phyloP scores from a whole-genome alignment of 345 rosid species.

The Salix brachista region DNA sequence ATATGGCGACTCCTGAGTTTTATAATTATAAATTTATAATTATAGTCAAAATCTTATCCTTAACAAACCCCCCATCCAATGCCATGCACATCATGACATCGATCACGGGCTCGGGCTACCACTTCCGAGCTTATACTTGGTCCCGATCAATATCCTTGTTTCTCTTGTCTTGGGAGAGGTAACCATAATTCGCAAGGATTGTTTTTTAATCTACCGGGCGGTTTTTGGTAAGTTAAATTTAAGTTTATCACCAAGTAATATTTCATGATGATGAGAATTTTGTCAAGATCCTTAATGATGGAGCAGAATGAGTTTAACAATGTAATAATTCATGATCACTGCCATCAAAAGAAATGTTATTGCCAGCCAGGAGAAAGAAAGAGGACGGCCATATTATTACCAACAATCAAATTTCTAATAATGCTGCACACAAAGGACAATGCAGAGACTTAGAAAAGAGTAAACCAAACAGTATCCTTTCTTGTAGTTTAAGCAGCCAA shows the following conservation, averaged over 20 bases:
- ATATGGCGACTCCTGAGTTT: no score
- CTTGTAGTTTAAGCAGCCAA: conserved; percentile 34
- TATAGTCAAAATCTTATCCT: no score
- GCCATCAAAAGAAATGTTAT: not conserved
- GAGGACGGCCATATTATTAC: not conserved
- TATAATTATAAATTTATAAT: no score
- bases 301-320: not conserved
- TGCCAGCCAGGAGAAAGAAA: not conserved
- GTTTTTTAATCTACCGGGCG: no score
- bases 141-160: no score
- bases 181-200: no score
- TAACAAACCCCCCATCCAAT: no score
- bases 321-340: not conserved
- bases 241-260: not conserved
- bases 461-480: conserved; percentile 15
- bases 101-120: no score
- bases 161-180: no score
- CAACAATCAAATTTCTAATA: conserved; percentile 6
- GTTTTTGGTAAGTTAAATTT: no score
- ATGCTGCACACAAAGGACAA: conserved; percentile 1
- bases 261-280: not conserved
- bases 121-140: no score
- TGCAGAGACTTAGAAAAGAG: not conserved
- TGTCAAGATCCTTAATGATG: not conserved
- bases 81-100: no score